These are phyloP conservation scores for Ustilago crameri DNA, from an alignment of 1,284 basidiomycete genomes.

Conservation along the genomic window DNA sequence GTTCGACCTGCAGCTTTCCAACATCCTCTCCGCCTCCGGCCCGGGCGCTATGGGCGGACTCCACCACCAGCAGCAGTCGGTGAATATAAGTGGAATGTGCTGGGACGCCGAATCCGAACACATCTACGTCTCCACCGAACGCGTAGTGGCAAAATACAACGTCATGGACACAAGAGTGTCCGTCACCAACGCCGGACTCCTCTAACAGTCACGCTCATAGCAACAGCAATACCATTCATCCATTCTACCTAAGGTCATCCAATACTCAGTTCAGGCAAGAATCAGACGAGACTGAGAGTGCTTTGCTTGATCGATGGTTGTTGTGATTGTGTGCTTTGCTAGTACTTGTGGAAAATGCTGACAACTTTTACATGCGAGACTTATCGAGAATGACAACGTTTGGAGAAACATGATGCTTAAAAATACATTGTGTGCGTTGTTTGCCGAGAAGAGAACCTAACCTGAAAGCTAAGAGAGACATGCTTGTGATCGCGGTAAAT, in stretches of 20 bases:
- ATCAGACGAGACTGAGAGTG: too few species aligned
- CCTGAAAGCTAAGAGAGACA: not conserved
- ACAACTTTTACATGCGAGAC: not conserved
- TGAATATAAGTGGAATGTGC: constrained; percentile 50
- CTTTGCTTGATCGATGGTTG: too few species aligned
- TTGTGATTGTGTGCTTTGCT: not conserved
- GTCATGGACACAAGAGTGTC: constrained; percentile 21
- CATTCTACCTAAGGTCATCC: too few species aligned
- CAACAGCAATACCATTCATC: too few species aligned
- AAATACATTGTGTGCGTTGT: constrained; percentile 15
- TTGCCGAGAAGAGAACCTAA: not conserved
- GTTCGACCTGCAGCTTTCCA: not conserved
- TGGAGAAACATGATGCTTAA: constrained; percentile 14
- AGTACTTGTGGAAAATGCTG: not conserved
- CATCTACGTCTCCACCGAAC: constrained; percentile 47
- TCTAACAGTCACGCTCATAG: too few species aligned
- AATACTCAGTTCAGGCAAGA: too few species aligned
- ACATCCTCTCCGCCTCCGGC: not conserved
- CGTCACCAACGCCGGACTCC: constrained; percentile 9
- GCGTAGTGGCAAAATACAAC: constrained; percentile 39
- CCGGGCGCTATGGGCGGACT: too few species aligned
- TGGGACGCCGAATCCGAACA: constrained; percentile 53
- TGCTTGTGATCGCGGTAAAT: not conserved
- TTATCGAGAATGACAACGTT: too few species aligned
- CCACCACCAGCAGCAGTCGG: too few species aligned